Evolutionary conservation across 2,329 filamentous ascomycete genomes (phyloP), one percentile per base, ranked within the genome.

Genomic region (Dactylellina sp.): DNA sequence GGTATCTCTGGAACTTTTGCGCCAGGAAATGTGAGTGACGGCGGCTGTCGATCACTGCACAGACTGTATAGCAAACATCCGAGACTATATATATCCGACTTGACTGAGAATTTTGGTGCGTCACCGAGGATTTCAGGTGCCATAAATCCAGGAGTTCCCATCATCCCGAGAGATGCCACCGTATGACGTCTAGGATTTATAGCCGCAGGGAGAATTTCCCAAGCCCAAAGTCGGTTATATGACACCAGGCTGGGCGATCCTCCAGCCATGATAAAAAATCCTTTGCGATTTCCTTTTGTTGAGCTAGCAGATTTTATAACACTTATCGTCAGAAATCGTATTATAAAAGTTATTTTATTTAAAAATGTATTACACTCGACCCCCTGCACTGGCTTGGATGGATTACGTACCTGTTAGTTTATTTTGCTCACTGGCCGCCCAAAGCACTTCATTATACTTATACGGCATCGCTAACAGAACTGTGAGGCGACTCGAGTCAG

Each of bases 191-290:
- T 24, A 0, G 57, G 14, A 0, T 42, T 2, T 2, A 2, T 7
- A 1, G 65, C 65, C 2, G 65, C 57, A 11, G 40, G 2, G 57
- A 46, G 42, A 71, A 63, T 37, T 71, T 71, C 4, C 65, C 65
- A 2, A 63, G 52, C 2, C 65, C 65, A 32, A 71, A 71, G 22
- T 71, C 65, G 11, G 65, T 63, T 7, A 71, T 62, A n/a, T 71
- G 65, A 20, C 65, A 71, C 65, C 65, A 71, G 28, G 57, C 24
- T 9, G 56, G 16, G 25, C 57, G 40, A 2, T 11, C 24, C 16
- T 71, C 32, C 1, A 71, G 28, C 65, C 57, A 71, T n/a, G 49
- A 9, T 1, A 40, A 28, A 5, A 71, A 63, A 9, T 52, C 32
- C 9, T 46, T 24, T 18, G 39, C 57, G 37, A 2, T 47, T 16